These are phyloP conservation scores for Pouteria campechiana DNA, from an alignment of 179 eudicot genomes.

Conservation along the genomic window DNA sequence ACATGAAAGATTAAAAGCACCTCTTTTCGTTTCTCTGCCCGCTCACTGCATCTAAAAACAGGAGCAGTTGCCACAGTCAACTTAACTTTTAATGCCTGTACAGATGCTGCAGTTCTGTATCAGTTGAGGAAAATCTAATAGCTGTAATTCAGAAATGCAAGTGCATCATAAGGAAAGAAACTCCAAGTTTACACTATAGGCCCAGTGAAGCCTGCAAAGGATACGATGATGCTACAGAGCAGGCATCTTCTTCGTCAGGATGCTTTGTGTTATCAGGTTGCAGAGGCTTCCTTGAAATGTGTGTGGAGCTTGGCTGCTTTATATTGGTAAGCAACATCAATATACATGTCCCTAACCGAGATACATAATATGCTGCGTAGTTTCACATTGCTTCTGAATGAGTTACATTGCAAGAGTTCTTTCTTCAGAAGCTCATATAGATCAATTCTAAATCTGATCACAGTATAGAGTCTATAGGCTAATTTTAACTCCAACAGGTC, in stretches of 20 bases:
- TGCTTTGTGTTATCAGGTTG: conserved; percentile 54
- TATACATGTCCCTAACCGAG: too few species aligned
- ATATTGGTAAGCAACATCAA: too few species aligned
- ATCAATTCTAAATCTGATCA: too few species aligned
- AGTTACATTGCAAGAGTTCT: too few species aligned
- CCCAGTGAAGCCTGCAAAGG: too few species aligned
- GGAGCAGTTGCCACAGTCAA: conserved; percentile 61
- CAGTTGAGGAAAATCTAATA: conserved; percentile 28
- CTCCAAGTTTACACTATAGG: too few species aligned
- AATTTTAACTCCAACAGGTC: too few species aligned
- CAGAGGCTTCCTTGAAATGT: conserved; percentile 42
- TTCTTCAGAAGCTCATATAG: too few species aligned
- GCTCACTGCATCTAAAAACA: conserved; percentile 55
- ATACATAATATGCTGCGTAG: too few species aligned
- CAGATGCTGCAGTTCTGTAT: conserved; percentile 31
- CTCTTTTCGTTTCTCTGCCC: conserved; percentile 91
- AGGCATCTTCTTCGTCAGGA: conserved; percentile 64
- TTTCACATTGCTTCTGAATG: too few species aligned
- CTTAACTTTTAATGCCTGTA: conserved; percentile 26
- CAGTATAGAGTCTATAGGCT: too few species aligned
- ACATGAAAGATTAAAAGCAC: too few species aligned
- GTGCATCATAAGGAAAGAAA: conserved; percentile 1
- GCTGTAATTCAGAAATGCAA: background rate
- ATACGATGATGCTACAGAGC: conserved; percentile 63
- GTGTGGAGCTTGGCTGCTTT: conserved; percentile 33